A percentile compares a stretch with the other conserved stretches of the same genome.
phyloP scores from a whole-genome alignment of 2,329 filamentous ascomycete genomes.

The Beauveria sp. region DNA sequence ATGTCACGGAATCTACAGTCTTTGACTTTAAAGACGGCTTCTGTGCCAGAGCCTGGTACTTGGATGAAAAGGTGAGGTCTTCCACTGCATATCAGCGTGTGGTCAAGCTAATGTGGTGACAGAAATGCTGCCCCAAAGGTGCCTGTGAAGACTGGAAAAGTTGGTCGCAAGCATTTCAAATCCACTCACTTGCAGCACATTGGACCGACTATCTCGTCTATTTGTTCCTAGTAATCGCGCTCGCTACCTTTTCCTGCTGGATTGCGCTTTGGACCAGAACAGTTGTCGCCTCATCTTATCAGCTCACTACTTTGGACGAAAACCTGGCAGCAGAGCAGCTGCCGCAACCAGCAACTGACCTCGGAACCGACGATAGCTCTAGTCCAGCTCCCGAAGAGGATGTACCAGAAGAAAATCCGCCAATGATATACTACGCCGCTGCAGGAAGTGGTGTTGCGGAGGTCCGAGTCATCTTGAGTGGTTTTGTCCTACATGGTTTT shows the following conservation, averaged over 20 bases:
- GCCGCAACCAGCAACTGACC: slow-evolving; percentile 30
- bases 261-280: slow-evolving; percentile 89
- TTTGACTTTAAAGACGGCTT: slow-evolving; percentile 92
- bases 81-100: too few relatives aligned
- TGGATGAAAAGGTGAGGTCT: slow-evolving; percentile 56
- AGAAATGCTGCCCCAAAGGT: slow-evolving; percentile 49
- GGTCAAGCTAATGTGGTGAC: slow-evolving; percentile 11
- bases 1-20: slow-evolving; percentile 74
- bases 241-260: slow-evolving; percentile 66
- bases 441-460: slow-evolving; percentile 95
- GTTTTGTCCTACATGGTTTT: slow-evolving; percentile 94
- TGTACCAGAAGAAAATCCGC: slow-evolving; percentile 37
- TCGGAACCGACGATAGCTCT: slow-evolving; percentile 35
- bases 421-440: slow-evolving; percentile 92
- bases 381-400: slow-evolving; percentile 34
- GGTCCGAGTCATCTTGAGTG: slow-evolving; percentile 94
- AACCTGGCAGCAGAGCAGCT: slow-evolving; percentile 66
- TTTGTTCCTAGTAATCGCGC: slow-evolving; percentile 59
- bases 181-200: slow-evolving; percentile 36
- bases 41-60: slow-evolving; percentile 64
- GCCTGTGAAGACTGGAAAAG: slow-evolving; percentile 49
- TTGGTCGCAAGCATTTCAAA: slow-evolving; percentile 44
- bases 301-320: slow-evolving; percentile 82
- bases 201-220: slow-evolving; percentile 76
- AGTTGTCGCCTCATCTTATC: slow-evolving; percentile 80